phyloP scores from a whole-genome alignment of 352 stramenopile genomes.

The Pythium dissotocum region DNA sequence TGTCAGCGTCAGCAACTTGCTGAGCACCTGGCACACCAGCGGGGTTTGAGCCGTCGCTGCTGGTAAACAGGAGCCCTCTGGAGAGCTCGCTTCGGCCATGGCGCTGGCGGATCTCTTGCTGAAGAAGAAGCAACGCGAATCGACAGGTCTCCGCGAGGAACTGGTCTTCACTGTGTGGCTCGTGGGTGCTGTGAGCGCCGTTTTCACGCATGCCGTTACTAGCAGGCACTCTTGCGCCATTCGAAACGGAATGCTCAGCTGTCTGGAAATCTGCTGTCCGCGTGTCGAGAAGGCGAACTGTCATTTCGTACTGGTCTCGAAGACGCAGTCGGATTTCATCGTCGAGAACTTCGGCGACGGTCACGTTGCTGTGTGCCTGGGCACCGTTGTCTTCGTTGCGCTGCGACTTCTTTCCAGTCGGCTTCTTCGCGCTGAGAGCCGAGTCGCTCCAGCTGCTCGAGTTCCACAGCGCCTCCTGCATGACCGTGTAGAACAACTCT shows the following conservation, averaged over 20 bases:
- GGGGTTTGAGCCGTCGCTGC: slow-evolving; percentile 29
- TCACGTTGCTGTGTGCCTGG: slow-evolving; percentile 38
- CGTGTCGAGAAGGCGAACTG: slow-evolving; percentile 70
- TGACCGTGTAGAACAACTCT: slow-evolving; percentile 82
- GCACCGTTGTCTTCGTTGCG: slow-evolving; percentile 33
- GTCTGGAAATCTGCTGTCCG: slow-evolving; percentile 34
- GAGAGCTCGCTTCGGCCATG: slow-evolving; percentile 75
- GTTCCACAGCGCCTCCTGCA: slow-evolving; percentile 76
- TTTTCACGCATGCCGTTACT: slow-evolving; percentile 6
- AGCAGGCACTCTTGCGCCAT: background rate
- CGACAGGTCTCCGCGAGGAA: slow-evolving; percentile 71
- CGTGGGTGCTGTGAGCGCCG: slow-evolving; percentile 1
- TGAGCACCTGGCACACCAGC: slow-evolving; percentile 23
- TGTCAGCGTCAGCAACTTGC: slow-evolving; percentile 33
- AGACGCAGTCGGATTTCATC: slow-evolving; percentile 80
- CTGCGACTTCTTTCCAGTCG: slow-evolving; percentile 38
- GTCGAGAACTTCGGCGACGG: slow-evolving; percentile 77
- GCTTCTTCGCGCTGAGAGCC: slow-evolving; percentile 49
- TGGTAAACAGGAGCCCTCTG: slow-evolving; percentile 56
- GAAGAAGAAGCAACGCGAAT: slow-evolving; percentile 68
- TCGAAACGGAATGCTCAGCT: background rate
- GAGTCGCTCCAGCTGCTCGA: slow-evolving; percentile 70
- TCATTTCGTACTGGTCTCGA: slow-evolving; percentile 72
- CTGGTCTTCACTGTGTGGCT: slow-evolving; percentile 16
- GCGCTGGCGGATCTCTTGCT: slow-evolving; percentile 79